Base-by-base conservation (phyloP, 495 filamentous ascomycete genomes). In the Hypoxylon lenormandii region DNA sequence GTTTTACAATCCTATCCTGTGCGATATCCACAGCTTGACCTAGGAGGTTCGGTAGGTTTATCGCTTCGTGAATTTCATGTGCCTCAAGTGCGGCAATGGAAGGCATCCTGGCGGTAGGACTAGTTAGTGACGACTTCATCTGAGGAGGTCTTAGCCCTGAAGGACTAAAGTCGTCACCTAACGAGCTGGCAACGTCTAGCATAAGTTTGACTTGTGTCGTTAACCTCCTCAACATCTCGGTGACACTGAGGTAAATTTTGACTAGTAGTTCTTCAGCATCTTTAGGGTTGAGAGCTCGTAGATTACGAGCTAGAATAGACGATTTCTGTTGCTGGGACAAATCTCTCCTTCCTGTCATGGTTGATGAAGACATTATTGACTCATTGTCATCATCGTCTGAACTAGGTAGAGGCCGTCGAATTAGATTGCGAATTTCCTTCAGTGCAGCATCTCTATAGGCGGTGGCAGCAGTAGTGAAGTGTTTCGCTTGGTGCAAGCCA, bases 21-120 rank as follows among this genome's bases (percentile, higher is more conserved):
- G 89, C 90, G 46, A 92, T 90, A 69, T 95, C 92, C 12, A 95
- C 90, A 0, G 91, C 91, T 69, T 92, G 89, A n/a, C 91, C 91
- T 11, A 95, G 84, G 5, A 95, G 83, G 73, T 90, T 92, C 1
- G 92, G 92, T 84, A 95, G 89, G 68, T 94, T 92, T 60, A 94
- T 77, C 11, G 88, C 86, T 67, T 90, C 86, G 47, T 88, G 80
- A 38, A 92, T 85, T 66, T 92, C 89, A 65, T 90, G 89, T 8
- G 72, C 64, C 49, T 76, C 63, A 53, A 54, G 16, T 15, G n/a
- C 15, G 19, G 48, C 64, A 56, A 72, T 72, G 11, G 75, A 77
- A 42, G 64, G 73, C 40, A 67, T 33, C 5, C 60, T 63, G 11
- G 4, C n/a, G 8, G 4, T 3, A 16, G 10, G 37, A 36, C 38